A percentile compares a stretch with the other conserved stretches of the same genome.
phyloP scores from a whole-genome alignment of 106 monocot species.

The Dendrobium chrysotoxum region DNA sequence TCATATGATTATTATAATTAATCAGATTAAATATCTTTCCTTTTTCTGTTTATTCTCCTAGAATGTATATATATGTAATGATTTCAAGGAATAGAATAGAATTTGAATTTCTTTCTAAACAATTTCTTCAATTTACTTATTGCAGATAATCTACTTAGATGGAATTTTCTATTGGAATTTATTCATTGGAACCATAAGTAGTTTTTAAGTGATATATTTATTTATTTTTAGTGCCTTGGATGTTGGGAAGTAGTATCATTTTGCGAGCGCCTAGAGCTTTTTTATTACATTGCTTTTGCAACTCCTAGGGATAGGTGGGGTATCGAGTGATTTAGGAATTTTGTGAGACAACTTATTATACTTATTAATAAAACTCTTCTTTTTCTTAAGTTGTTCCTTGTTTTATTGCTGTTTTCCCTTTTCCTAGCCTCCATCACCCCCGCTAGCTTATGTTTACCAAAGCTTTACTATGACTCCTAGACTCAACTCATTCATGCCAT shows the following conservation, averaged over 20 bases:
- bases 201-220: too few relatives aligned
- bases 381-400: neutral
- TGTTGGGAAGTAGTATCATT: neutral
- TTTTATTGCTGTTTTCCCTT: neutral
- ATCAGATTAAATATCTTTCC: too few relatives aligned
- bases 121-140: too few relatives aligned
- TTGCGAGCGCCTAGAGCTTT: neutral
- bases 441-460: neutral
- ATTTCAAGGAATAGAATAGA: too few relatives aligned
- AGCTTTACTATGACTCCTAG: neutral
- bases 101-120: too few relatives aligned
- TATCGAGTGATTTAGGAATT: neutral
- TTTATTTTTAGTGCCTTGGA: too few relatives aligned
- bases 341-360: neutral
- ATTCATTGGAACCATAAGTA: too few relatives aligned
- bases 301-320: neutral
- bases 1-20: too few relatives aligned
- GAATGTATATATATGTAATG: too few relatives aligned
- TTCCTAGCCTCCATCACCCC: neutral
- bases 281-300: neutral
- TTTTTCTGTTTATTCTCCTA: too few relatives aligned
- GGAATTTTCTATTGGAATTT: too few relatives aligned
- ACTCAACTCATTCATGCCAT: neutral
- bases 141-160: too few relatives aligned
- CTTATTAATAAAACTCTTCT: neutral